A percentile compares a stretch with the other conserved stretches of the same genome.
phyloP scores from a whole-genome alignment of 2,329 filamentous ascomycete genomes.

The Alternaria atra region DNA sequence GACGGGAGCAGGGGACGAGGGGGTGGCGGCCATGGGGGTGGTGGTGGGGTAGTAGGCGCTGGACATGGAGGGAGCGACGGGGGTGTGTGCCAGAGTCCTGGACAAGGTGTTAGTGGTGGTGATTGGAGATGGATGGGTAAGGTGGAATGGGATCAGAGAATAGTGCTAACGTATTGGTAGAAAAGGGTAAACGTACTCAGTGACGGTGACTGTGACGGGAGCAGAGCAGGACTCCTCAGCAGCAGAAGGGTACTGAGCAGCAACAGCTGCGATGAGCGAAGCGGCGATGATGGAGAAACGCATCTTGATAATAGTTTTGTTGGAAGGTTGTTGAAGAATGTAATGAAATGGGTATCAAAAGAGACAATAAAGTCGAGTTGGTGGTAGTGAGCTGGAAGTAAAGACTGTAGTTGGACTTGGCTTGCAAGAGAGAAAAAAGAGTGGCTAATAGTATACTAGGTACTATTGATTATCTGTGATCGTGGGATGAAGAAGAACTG shows the following conservation, averaged over 20 bases:
- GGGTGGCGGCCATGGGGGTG: slow-evolving; percentile 10
- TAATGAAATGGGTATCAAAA: slow-evolving; percentile 17
- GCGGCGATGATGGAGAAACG: slow-evolving; percentile 44
- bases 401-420: slow-evolving; percentile 20
- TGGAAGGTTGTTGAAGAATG: slow-evolving; percentile 13
- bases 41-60: slow-evolving; percentile 41
- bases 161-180: too few relatives aligned
- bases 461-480: slow-evolving; percentile 36
- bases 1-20: slow-evolving; percentile 15
- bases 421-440: slow-evolving; percentile 30
- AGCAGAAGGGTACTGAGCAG: slow-evolving; percentile 29
- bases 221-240: slow-evolving; percentile 34
- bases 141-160: background rate
- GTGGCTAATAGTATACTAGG: slow-evolving; percentile 38
- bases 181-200: slow-evolving; percentile 31
- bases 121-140: too few relatives aligned
- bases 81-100: slow-evolving; percentile 33
- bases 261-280: slow-evolving; percentile 35
- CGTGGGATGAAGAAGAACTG: slow-evolving; percentile 10
- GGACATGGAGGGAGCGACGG: slow-evolving; percentile 30
- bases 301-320: slow-evolving; percentile 34
- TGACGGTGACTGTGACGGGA: slow-evolving; percentile 40
- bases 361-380: slow-evolving; percentile 8
- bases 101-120: slow-evolving; percentile 4
- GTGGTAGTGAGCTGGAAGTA: slow-evolving; percentile 16